phyloP scores from a whole-genome alignment of 2,329 filamentous ascomycete species.

The Hypoxylon sp. region DNA sequence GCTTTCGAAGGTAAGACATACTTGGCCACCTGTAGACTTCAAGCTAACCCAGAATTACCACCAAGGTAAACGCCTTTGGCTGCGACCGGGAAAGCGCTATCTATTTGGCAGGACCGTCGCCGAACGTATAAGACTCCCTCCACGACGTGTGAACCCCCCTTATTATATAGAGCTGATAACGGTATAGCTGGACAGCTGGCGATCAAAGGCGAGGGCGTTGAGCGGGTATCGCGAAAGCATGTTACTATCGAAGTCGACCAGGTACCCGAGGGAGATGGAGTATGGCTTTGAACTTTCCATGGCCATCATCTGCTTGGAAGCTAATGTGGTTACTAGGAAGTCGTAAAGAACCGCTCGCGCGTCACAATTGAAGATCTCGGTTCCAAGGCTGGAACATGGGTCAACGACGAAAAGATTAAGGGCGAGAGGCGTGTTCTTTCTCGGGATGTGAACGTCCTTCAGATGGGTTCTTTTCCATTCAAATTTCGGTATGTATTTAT shows the following conservation, averaged over 20 bases:
- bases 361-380: conserved; percentile 81
- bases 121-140: conserved; percentile 62
- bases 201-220: conserved; percentile 71
- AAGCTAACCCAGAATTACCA: conserved; percentile 34
- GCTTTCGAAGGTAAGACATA: conserved; percentile 57
- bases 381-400: conserved; percentile 85
- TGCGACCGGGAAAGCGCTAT: conserved; percentile 86
- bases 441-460: conserved; percentile 71
- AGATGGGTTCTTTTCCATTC: conserved; percentile 76
- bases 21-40: conserved; percentile 6
- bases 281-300: conserved; percentile 54
- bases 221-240: conserved; percentile 90
- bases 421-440: conserved; percentile 69
- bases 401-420: conserved; percentile 79
- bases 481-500: conserved; percentile 64
- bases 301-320: neutral
- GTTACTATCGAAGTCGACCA: conserved; percentile 78
- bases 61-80: conserved; percentile 79
- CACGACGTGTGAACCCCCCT: neutral
- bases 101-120: conserved; percentile 83
- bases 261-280: conserved; percentile 75
- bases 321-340: conserved; percentile 59
- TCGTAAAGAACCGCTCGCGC: conserved; percentile 72
- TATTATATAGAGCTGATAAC: conserved; percentile 38
- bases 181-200: conserved; percentile 71